Conservation (phyloP, 2,329 filamentous ascomycete genomes). For the Xylariomycetidae sp. region DNA sequence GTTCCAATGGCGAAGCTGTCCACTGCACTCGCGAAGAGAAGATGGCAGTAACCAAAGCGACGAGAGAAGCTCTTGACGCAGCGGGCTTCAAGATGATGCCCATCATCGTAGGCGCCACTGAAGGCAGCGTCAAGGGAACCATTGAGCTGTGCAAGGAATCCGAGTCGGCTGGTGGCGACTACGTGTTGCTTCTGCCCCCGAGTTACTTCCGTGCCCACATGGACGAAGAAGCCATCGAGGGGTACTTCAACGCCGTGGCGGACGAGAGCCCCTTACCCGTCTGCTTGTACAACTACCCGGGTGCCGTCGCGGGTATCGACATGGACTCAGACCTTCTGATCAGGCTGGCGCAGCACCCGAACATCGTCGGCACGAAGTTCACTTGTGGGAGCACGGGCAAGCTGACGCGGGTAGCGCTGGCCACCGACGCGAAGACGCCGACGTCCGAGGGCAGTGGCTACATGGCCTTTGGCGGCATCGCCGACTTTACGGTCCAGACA, state of each 20-base stretch:
- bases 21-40: conserved; percentile 78
- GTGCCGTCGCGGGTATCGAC: conserved; percentile 79
- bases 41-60: conserved; percentile 66
- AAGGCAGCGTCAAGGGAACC: conserved; percentile 76
- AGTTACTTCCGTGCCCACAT: conserved; percentile 77
- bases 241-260: conserved; percentile 70
- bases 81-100: conserved; percentile 72
- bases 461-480: conserved; percentile 83
- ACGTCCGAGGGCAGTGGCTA: conserved; percentile 56
- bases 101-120: conserved; percentile 75
- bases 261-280: conserved; percentile 71
- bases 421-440: conserved; percentile 65
- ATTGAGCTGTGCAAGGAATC: conserved; percentile 66
- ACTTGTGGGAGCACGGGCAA: conserved; percentile 89
- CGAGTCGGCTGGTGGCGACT: conserved; percentile 67
- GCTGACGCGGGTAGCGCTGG: conserved; percentile 72
- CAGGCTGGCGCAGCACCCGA: conserved; percentile 69
- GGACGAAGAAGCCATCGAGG: conserved; percentile 65
- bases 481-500: conserved; percentile 81
- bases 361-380: conserved; percentile 86
- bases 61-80: conserved; percentile 73
- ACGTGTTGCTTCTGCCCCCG: conserved; percentile 71
- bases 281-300: conserved; percentile 87
- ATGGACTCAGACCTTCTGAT: conserved; percentile 86
- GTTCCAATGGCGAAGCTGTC: conserved; percentile 84